Evolutionary conservation across 163 green algal species (phyloP).

Genomic region (Scenedesmus sp.): DNA sequence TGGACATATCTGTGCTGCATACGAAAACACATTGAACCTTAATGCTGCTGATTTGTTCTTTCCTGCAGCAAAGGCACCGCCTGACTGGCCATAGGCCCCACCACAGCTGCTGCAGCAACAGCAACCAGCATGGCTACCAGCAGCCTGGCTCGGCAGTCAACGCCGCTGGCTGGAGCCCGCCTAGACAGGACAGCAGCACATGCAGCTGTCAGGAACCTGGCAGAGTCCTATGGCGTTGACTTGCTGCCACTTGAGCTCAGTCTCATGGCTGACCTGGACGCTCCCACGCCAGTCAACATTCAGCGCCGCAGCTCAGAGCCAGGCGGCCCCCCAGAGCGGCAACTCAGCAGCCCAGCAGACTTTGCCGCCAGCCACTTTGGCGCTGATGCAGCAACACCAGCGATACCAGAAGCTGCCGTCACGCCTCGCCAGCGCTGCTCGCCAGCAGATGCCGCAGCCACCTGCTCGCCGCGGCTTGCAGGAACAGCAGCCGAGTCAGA

Average conservation of each 20-base stretch:
- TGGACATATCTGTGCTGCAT: background rate
- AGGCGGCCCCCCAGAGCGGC: background rate
- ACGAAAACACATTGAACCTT: background rate
- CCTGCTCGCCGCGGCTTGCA: background rate
- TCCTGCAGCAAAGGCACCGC: background rate
- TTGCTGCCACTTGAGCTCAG: conserved; percentile 41
- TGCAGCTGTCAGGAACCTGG: conserved; percentile 43
- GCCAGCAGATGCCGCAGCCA: background rate
- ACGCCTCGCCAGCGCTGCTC: background rate
- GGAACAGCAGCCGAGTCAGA: background rate
- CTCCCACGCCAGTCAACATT: background rate
- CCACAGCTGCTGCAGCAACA: background rate
- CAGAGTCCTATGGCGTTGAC: conserved; percentile 39
- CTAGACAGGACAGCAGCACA: conserved; percentile 38
- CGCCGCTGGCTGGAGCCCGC: background rate
- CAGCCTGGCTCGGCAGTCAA: background rate
- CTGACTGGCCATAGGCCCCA: background rate
- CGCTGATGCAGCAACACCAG: background rate
- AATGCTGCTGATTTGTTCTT: background rate
- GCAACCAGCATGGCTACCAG: background rate
- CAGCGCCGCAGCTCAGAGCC: background rate
- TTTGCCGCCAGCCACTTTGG: background rate
- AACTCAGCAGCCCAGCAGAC: background rate
- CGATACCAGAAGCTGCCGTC: background rate
- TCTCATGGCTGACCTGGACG: background rate